Percentiles rank a stretch among this genome's conserved stretches.
Evolutionary conservation across 23 red algal species (phyloP).

Genomic region (Gracilaria domingensis): DNA sequence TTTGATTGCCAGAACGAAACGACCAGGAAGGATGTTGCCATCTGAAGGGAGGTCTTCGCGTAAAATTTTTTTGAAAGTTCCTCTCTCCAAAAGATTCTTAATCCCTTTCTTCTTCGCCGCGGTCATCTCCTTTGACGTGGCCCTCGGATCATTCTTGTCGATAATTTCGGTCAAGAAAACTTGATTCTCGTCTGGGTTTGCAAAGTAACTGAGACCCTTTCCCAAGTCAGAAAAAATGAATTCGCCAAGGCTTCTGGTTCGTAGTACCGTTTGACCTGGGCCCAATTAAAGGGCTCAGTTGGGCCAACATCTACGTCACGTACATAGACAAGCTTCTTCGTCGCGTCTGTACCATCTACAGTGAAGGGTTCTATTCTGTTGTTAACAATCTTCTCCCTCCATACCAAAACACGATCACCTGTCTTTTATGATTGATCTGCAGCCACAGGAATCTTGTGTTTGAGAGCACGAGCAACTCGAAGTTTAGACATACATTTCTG

Average conservation of each 20-base stretch:
- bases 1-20: constrained; percentile 38
- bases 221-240: constrained; percentile 35
- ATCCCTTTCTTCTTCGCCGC: constrained; percentile 11
- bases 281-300: constrained; percentile 19
- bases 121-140: not conserved
- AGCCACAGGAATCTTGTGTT: constrained; percentile 21
- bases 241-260: constrained; percentile 3
- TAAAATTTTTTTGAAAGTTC: constrained; percentile 33
- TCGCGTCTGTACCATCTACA: not conserved
- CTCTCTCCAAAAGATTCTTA: constrained; percentile 19
- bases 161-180: constrained; percentile 36
- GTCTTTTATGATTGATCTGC: not conserved
- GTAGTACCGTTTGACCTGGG: constrained; percentile 58
- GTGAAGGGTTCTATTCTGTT: constrained; percentile 45
- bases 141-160: constrained; percentile 18
- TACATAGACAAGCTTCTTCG: constrained; percentile 52
- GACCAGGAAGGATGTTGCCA: constrained; percentile 43
- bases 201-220: no score
- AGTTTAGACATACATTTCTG: constrained; percentile 38
- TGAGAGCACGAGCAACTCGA: constrained; percentile 21
- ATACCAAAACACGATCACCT: constrained; percentile 48
- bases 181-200: not conserved
- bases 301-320: constrained; percentile 4
- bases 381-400: constrained; percentile 63
- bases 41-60: constrained; percentile 31